A percentile compares a stretch with the other conserved stretches of the same genome.
These are phyloP conservation scores for Paraphaeosphaeria minitans DNA, from an alignment of 2,329 filamentous ascomycete genomes.

Conservation along the genomic window DNA sequence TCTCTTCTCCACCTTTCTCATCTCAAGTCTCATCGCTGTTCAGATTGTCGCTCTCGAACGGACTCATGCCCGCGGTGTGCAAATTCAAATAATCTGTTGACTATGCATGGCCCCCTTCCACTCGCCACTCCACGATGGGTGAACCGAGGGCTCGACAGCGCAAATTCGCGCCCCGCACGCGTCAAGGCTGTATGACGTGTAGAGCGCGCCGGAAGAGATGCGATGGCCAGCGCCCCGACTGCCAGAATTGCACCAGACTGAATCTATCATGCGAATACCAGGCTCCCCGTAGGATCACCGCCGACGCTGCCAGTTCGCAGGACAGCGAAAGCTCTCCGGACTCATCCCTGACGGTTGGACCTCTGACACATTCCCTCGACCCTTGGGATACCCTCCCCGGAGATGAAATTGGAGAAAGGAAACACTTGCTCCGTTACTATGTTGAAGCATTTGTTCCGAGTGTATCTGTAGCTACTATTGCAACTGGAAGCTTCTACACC, in stretches of 20 bases:
- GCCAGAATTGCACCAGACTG: constrained; percentile 42
- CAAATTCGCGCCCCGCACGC: constrained; percentile 44
- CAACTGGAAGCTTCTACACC: constrained; percentile 41
- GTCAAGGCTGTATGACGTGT: constrained; percentile 45
- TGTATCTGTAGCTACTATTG: constrained; percentile 42
- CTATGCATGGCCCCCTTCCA: constrained; percentile 2
- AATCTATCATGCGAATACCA: constrained; percentile 46
- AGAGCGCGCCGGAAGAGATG: constrained; percentile 43
- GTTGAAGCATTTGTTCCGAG: constrained; percentile 44
- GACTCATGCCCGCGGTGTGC: background rate
- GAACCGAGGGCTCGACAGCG: constrained; percentile 40
- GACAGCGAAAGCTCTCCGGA: constrained; percentile 22
- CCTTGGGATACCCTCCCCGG: constrained; percentile 38
- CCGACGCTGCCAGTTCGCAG: constrained; percentile 7
- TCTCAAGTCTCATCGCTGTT: background rate
- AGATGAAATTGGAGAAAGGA: constrained; percentile 30
- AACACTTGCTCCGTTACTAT: constrained; percentile 43
- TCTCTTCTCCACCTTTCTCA: constrained; percentile 2
- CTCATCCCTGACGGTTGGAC: constrained; percentile 15
- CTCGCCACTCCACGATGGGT: constrained; percentile 32
- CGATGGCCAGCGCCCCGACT: constrained; percentile 41
- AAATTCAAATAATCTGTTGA: background rate
- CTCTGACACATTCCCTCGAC: constrained; percentile 30
- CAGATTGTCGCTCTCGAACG: background rate
- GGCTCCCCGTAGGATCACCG: constrained; percentile 32